Conservation (phyloP, 352 stramenopile species). For the Plasmopara muralis region DNA sequence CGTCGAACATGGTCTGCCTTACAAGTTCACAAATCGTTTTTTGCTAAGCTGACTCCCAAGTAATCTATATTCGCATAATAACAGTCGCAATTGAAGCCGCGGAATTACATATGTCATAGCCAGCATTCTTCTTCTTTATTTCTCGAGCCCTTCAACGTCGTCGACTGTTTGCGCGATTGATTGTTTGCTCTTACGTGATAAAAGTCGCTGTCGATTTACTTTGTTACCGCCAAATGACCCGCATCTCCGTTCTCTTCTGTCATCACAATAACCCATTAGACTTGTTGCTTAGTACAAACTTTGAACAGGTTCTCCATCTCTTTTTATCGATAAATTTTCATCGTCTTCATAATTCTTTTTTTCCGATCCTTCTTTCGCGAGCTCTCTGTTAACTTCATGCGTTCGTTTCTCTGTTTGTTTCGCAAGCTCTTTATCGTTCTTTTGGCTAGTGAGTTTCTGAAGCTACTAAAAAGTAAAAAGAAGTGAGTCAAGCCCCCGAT, state of each 20-base stretch:
- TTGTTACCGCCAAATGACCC: slow-evolving; percentile 62
- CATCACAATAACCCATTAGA: slow-evolving; percentile 54
- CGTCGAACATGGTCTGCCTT: slow-evolving; percentile 37
- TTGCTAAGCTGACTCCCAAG: slow-evolving; percentile 30
- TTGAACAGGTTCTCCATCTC: slow-evolving; percentile 39
- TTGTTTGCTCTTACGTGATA: slow-evolving; percentile 79
- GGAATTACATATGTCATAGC: slow-evolving; percentile 37
- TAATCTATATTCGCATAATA: slow-evolving; percentile 30
- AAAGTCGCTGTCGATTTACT: slow-evolving; percentile 49
- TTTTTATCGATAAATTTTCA: no score
- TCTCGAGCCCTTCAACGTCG: slow-evolving; percentile 36
- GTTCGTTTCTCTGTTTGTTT: slow-evolving; percentile 1
- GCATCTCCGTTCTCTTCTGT: slow-evolving; percentile 78
- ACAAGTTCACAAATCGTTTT: slow-evolving; percentile 58
- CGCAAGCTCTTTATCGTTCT: slow-evolving; percentile 62
- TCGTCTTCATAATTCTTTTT: no score
- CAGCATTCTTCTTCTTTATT: background rate
- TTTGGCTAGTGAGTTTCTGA: slow-evolving; percentile 79
- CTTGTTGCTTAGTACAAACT: slow-evolving; percentile 65
- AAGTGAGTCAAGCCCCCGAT: no score
- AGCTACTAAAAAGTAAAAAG: slow-evolving; percentile 65
- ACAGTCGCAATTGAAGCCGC: slow-evolving; percentile 44
- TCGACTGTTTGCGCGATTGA: slow-evolving; percentile 39
- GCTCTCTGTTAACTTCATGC: no score
- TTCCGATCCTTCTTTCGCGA: no score